These are phyloP conservation scores for Grifola frondosa DNA, from an alignment of 1,284 basidiomycete species.

Conservation along the genomic window DNA sequence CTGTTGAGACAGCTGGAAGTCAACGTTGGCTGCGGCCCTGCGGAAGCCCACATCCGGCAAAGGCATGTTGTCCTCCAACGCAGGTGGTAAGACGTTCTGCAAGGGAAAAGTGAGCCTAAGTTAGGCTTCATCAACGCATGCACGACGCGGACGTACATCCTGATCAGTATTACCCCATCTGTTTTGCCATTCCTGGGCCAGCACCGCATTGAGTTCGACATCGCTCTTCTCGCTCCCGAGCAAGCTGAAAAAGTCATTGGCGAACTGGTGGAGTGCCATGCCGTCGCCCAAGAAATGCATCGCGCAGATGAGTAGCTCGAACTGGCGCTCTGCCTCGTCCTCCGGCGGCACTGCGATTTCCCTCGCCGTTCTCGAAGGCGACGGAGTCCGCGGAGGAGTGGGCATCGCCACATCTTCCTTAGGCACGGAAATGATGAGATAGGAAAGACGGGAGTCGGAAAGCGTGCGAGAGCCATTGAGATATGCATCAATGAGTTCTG, in stretches of 20 bases:
- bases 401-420: constrained; percentile 24
- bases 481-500: constrained; percentile 66
- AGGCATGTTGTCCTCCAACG: constrained; percentile 57
- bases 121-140: constrained; percentile 3
- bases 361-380: constrained; percentile 10
- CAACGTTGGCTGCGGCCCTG: constrained; percentile 49
- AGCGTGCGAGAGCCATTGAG: constrained; percentile 75
- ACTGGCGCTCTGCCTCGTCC: constrained; percentile 30
- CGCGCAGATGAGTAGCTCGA: constrained; percentile 63
- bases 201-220: constrained; percentile 40
- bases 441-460: constrained; percentile 67
- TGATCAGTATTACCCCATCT: constrained; percentile 34
- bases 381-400: constrained; percentile 39
- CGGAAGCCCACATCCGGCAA: constrained; percentile 38
- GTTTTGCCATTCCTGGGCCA: constrained; percentile 48
- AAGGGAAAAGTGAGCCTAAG: constrained; percentile 7
- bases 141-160: constrained; percentile 21
- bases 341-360: constrained; percentile 2
- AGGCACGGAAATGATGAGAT: constrained; percentile 59
- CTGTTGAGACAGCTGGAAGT: constrained; percentile 52
- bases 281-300: constrained; percentile 78
- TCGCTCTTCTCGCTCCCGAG: constrained; percentile 45
- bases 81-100: constrained; percentile 43
- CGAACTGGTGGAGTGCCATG: constrained; percentile 74
- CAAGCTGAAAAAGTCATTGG: constrained; percentile 70